phyloP scores from a whole-genome alignment of 2,329 filamentous ascomycete genomes.

The Epichloe sibirici region DNA sequence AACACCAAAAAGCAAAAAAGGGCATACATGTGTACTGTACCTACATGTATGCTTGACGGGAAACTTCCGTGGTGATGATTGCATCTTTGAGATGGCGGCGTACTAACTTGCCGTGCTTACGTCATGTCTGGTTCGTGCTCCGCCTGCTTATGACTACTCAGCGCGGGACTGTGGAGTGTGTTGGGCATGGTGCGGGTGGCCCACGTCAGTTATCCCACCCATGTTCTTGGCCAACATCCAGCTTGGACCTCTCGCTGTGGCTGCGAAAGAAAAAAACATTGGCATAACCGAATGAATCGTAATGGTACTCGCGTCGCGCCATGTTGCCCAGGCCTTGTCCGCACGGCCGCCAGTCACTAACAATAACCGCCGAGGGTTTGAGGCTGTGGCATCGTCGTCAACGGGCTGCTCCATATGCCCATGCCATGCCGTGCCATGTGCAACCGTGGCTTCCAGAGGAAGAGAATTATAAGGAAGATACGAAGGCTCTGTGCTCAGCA shows the following conservation, averaged over 20 bases:
- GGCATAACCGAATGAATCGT: too few relatives aligned
- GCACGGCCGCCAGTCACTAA: background rate
- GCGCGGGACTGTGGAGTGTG: background rate
- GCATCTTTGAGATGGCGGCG: background rate
- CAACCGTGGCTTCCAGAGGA: background rate
- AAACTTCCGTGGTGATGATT: background rate
- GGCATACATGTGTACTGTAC: too few relatives aligned
- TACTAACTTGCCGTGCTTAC: background rate
- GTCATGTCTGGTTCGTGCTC: too few relatives aligned
- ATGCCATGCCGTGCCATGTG: background rate
- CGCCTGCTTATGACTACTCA: background rate
- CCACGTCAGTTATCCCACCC: background rate
- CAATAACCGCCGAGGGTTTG: background rate
- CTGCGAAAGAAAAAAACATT: too few relatives aligned
- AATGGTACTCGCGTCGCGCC: background rate
- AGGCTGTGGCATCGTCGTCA: background rate
- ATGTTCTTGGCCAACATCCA: background rate
- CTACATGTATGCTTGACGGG: background rate
- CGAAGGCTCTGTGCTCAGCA: background rate
- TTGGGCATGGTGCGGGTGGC: background rate
- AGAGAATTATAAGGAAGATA: background rate
- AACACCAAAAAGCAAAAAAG: too few relatives aligned
- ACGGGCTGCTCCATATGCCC: background rate
- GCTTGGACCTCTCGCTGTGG: background rate
- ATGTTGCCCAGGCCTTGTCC: background rate